Evolutionary conservation across 306 rosid genomes (phyloP).

Genomic region (Astragalus glycyphyllos): DNA sequence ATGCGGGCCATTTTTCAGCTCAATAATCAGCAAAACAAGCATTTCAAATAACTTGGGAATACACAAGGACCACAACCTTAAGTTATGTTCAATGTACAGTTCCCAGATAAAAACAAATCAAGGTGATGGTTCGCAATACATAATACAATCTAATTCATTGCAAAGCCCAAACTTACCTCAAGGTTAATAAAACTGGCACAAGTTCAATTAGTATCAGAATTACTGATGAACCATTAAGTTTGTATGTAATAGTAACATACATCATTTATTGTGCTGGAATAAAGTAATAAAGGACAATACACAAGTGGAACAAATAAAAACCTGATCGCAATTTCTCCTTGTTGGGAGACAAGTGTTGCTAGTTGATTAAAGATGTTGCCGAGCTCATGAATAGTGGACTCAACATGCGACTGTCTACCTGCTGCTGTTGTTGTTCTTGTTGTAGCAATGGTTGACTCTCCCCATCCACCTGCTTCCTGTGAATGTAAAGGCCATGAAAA

Average conservation of each 20-base stretch:
- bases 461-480: slow-evolving; percentile 82
- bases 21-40: not conserved
- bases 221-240: slow-evolving; percentile 14
- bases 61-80: not conserved
- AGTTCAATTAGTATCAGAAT: slow-evolving; percentile 5
- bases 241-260: slow-evolving; percentile 20
- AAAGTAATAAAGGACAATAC: slow-evolving; percentile 23
- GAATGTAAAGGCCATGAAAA: slow-evolving; percentile 36
- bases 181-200: slow-evolving; percentile 7
- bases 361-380: slow-evolving; percentile 93
- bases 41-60: not conserved
- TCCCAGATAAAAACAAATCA: slow-evolving; percentile 23
- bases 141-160: slow-evolving; percentile 21
- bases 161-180: slow-evolving; percentile 30
- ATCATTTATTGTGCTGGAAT: slow-evolving; percentile 10
- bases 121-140: slow-evolving; percentile 24
- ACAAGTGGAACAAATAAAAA: slow-evolving; percentile 42
- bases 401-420: slow-evolving; percentile 91
- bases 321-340: slow-evolving; percentile 98
- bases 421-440: slow-evolving; percentile 73
- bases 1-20: no score
- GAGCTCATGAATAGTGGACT: slow-evolving; percentile 96
- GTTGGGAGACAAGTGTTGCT: slow-evolving; percentile 95
- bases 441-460: slow-evolving; percentile 87
- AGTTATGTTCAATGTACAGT: not conserved